Conservation (phyloP, 2,329 filamentous ascomycete genomes). For the Drechslera avenae region DNA sequence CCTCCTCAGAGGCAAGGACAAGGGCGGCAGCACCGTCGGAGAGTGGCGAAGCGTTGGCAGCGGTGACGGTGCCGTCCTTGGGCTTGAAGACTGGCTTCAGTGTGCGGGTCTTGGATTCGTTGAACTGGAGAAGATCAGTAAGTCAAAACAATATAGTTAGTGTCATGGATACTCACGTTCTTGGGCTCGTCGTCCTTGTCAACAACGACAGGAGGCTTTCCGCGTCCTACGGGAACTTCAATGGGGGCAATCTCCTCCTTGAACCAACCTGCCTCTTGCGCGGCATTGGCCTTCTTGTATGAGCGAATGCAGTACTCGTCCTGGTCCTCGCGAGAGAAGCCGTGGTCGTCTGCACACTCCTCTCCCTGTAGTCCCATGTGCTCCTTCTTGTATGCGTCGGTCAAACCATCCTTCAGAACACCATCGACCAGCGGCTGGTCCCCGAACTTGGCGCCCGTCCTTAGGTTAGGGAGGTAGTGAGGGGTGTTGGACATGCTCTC, state of each 20-base stretch:
- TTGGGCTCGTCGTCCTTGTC: conserved; percentile 94
- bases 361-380: conserved; percentile 95
- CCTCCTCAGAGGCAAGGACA: conserved; percentile 91
- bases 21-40: conserved; percentile 93
- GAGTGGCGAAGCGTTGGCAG: conserved; percentile 93
- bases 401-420: conserved; percentile 91
- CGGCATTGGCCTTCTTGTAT: conserved; percentile 91
- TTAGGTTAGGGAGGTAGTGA: conserved; percentile 89
- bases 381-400: conserved; percentile 92
- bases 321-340: conserved; percentile 80
- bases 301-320: conserved; percentile 95
- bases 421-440: conserved; percentile 88
- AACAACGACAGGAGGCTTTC: conserved; percentile 82
- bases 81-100: conserved; percentile 80
- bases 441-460: conserved; percentile 91
- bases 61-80: conserved; percentile 85
- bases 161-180: conserved; percentile 64
- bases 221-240: conserved; percentile 83
- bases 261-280: conserved; percentile 82
- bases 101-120: conserved; percentile 57
- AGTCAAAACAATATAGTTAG: conserved; percentile 8
- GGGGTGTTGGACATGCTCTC: conserved; percentile 99
- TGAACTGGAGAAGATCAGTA: conserved; percentile 50
- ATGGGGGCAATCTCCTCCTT: conserved; percentile 85
- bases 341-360: conserved; percentile 86